Conservation (phyloP, 352 stramenopile genomes). For the Phytophthora boehmeriae region DNA sequence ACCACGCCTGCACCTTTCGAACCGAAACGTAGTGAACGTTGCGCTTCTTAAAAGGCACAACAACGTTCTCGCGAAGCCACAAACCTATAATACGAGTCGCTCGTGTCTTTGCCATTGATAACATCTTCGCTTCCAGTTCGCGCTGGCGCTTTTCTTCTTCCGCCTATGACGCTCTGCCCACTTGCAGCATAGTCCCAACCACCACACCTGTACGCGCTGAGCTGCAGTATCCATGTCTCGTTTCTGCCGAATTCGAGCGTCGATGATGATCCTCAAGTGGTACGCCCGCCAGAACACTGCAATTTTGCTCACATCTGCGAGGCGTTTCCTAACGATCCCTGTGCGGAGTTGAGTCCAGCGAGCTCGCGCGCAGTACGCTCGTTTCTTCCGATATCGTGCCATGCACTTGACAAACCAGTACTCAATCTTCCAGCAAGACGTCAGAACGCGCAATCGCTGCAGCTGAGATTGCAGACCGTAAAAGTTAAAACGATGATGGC, state of each 20-base stretch:
- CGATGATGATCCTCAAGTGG: slow-evolving; percentile 28
- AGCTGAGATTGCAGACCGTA: slow-evolving; percentile 45
- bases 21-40: slow-evolving; percentile 31
- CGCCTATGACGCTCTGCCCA: slow-evolving; percentile 32
- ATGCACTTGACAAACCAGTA: slow-evolving; percentile 44
- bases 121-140: slow-evolving; percentile 30
- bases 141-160: slow-evolving; percentile 31
- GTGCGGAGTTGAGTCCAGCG: slow-evolving; percentile 41
- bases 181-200: slow-evolving; percentile 43
- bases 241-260: slow-evolving; percentile 29
- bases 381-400: slow-evolving; percentile 29
- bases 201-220: slow-evolving; percentile 48
- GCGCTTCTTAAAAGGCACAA: slow-evolving; percentile 32
- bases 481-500: slow-evolving; percentile 48
- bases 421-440: slow-evolving; percentile 60
- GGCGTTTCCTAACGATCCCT: slow-evolving; percentile 36
- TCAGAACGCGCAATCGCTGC: slow-evolving; percentile 38
- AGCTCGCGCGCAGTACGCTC: slow-evolving; percentile 29
- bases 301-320: slow-evolving; percentile 30
- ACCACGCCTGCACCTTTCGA: slow-evolving; percentile 67
- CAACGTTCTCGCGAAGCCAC: slow-evolving; percentile 35
- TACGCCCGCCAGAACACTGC: slow-evolving; percentile 38
- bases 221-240: slow-evolving; percentile 18
- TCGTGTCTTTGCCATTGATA: slow-evolving; percentile 27
- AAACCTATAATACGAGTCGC: slow-evolving; percentile 26